A percentile compares a stretch with the other conserved stretches of the same genome.
phyloP scores from a whole-genome alignment of 352 stramenopile species.

The Phytophthora podocarpi region DNA sequence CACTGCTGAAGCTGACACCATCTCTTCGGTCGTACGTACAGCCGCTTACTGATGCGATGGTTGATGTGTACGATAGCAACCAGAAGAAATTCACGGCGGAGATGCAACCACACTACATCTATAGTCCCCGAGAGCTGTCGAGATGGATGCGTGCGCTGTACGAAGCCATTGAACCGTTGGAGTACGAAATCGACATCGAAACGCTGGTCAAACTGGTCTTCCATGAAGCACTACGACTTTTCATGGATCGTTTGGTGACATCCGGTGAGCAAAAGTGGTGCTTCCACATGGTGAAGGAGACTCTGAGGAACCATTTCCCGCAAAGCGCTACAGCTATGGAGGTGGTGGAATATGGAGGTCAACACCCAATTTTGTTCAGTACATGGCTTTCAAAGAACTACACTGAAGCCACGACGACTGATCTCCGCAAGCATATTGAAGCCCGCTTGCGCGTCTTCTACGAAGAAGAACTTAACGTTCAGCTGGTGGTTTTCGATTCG shows the following conservation, averaged over 20 bases:
- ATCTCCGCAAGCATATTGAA: conserved; percentile 97
- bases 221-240: conserved; percentile 98
- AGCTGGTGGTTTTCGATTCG: conserved; percentile 99
- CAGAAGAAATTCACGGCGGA: conserved; percentile 95
- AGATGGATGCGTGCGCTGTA: conserved; percentile 99
- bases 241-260: conserved; percentile 98
- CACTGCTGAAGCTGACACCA: conserved; percentile 98
- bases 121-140: conserved; percentile 98
- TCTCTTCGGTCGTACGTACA: conserved; percentile 97
- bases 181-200: conserved; percentile 95
- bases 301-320: conserved; percentile 81
- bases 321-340: conserved; percentile 79
- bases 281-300: conserved; percentile 87
- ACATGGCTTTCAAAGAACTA: conserved; percentile 99
- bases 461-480: conserved; percentile 99
- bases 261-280: conserved; percentile 97
- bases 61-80: conserved; percentile 98
- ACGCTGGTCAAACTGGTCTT: conserved; percentile 98
- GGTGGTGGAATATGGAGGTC: conserved; percentile 68
- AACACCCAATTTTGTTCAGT: conserved; percentile 97
- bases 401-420: conserved; percentile 89
- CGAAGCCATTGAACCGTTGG: conserved; percentile 96
- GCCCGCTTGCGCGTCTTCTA: conserved; percentile 98
- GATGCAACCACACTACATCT: conserved; percentile 99
- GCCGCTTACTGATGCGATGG: conserved; percentile 98